phyloP scores from a whole-genome alignment of 352 stramenopile genomes.

The Peronospora tabacina region DNA sequence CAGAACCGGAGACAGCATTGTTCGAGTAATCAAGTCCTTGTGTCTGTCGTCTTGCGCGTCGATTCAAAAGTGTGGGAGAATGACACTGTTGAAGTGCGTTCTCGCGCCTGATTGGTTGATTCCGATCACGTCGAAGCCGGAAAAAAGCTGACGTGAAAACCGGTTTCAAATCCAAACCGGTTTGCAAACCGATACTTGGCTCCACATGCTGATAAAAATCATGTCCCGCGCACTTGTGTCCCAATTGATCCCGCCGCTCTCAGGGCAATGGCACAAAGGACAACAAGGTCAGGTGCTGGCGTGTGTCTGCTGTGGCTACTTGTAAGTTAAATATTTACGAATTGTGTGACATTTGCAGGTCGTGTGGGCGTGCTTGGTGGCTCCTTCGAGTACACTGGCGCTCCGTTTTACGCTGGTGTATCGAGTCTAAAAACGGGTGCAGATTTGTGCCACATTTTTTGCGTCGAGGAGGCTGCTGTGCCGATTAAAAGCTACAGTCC shows the following conservation, averaged over 20 bases:
- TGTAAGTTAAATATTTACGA: background rate
- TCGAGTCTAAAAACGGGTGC: slow-evolving; percentile 90
- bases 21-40: background rate
- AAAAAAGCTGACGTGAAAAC: slow-evolving; percentile 10
- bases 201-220: background rate
- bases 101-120: slow-evolving; percentile 6
- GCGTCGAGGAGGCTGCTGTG: slow-evolving; percentile 87
- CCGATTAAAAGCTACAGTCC: slow-evolving; percentile 97
- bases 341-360: slow-evolving; percentile 27
- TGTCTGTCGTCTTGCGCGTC: slow-evolving; percentile 7
- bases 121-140: slow-evolving; percentile 10
- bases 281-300: slow-evolving; percentile 45
- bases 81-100: slow-evolving; percentile 15
- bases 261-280: slow-evolving; percentile 58
- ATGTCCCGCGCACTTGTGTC: slow-evolving; percentile 25
- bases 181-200: background rate
- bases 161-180: background rate
- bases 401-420: slow-evolving; percentile 94
- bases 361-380: slow-evolving; percentile 92
- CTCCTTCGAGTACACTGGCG: slow-evolving; percentile 95
- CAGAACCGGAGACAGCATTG: slow-evolving; percentile 32
- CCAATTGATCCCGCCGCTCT: slow-evolving; percentile 58
- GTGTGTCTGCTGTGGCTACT: background rate
- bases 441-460: slow-evolving; percentile 95
- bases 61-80: slow-evolving; percentile 24